Conservation (phyloP, 2,329 filamentous ascomycete genomes). For the Ceratocystis smalleyi region DNA sequence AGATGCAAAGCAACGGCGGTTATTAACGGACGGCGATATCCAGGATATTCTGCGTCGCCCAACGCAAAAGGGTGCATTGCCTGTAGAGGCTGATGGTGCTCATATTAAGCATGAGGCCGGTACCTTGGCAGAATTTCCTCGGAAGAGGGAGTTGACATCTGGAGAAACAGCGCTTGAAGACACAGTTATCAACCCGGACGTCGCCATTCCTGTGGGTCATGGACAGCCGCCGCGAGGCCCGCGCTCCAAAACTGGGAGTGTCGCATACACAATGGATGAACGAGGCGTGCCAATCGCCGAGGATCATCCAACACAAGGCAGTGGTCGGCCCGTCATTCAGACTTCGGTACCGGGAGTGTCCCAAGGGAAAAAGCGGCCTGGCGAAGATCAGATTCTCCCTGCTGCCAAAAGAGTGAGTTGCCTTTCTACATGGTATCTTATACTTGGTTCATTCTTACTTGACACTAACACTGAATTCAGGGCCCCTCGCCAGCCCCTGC, state of each 20-base stretch:
- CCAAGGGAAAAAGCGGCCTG: conserved; percentile 30
- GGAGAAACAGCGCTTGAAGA: neutral
- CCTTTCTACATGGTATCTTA: neutral
- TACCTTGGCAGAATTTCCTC: neutral
- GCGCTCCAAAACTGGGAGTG: neutral
- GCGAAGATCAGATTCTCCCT: conserved; percentile 24
- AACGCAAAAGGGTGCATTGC: conserved; percentile 25
- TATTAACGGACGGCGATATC: conserved; percentile 57
- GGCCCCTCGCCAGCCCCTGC: neutral
- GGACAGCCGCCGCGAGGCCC: conserved; percentile 3
- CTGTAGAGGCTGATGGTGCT: conserved; percentile 17
- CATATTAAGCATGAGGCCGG: neutral
- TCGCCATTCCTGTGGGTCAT: conserved; percentile 11
- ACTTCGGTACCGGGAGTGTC: conserved; percentile 21
- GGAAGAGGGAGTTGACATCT: neutral
- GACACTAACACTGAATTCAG: neutral
- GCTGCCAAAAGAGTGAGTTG: conserved; percentile 30
- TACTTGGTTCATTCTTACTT: neutral
- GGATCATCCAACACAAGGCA: conserved; percentile 20
- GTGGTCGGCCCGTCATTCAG: conserved; percentile 28
- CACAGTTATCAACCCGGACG: neutral
- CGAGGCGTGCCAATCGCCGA: conserved; percentile 12
- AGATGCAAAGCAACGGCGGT: conserved; percentile 57
- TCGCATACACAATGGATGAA: conserved; percentile 15
- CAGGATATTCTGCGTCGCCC: conserved; percentile 34